Evolutionary conservation across 306 rosid species (phyloP), one percentile per base, ranked within the genome.

Genomic region (Macrotyloma uniflorum): DNA sequence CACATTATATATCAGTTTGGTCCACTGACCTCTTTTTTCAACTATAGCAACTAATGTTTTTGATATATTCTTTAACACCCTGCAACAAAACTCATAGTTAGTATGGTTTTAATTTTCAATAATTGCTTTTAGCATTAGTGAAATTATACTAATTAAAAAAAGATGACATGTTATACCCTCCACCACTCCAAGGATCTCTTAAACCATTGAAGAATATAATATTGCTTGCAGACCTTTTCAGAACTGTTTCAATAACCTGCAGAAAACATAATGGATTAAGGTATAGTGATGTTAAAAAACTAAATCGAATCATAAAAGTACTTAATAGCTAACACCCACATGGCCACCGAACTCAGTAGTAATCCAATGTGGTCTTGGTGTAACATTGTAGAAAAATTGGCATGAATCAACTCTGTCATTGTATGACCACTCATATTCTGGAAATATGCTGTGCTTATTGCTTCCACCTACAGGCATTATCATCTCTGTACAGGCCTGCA

Each of bases 131-230:
- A 43, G 18, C 12, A 22, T 64, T 19, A 14, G 5, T 32, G 70
- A 66, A 43, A 46, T 53, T 5, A 67, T n/a, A 74, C 2, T 10
- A 55, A 16, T 50, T 12, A 16, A 49, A 73, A 28, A 53, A 51
- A 77, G 50, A 79, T 46, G 45, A 7, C 14, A 82, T 40, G 69
- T 1, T 58, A 30, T 92, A 94, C 98, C 98, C 98, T 84, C 98
- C 98, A 30, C 95, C 97, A 75, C 98, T 92, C 97, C 98, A 92
- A 74, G 98, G 97, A 80, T 94, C 98, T 87, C 97, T 89, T 72
- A 94, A 79, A 54, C 98, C 97, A 83, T 94, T 94, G 13, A 90
- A 94, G 88, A 94, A 94, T 82, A 94, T 88, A 36, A 94, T 88
- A 87, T 90, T 92, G 88, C 98, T 88, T 2, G 92, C 89, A 23